A percentile compares a stretch with the other conserved stretches of the same genome.
phyloP scores from a whole-genome alignment of 331 rosid species.

The Malus hybrid region DNA sequence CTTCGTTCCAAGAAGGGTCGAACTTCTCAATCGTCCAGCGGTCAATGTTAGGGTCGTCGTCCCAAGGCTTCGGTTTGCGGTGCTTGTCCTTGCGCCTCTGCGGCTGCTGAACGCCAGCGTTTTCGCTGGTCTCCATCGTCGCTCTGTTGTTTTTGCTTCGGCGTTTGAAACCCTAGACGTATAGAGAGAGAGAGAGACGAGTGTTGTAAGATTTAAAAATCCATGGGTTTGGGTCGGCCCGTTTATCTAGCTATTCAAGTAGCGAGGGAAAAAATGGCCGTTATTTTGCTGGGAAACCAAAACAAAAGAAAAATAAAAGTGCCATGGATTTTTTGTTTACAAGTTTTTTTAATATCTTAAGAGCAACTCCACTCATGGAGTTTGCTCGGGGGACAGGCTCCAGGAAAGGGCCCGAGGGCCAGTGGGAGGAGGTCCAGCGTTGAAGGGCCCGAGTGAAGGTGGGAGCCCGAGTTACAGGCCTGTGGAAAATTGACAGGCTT shows the following conservation, averaged over 20 bases:
- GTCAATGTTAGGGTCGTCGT: constrained; percentile 84
- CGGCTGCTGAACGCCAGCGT: constrained; percentile 8
- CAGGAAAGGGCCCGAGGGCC: too few relatives aligned
- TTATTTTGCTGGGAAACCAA: background rate
- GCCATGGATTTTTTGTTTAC: too few relatives aligned
- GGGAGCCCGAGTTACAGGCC: too few relatives aligned
- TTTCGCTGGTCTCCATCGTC: constrained; percentile 10
- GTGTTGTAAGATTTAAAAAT: background rate
- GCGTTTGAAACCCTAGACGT: background rate
- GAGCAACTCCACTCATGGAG: too few relatives aligned
- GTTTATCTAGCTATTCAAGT: background rate
- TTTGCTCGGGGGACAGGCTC: too few relatives aligned
- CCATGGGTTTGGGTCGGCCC: background rate
- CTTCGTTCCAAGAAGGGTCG: constrained; percentile 84
- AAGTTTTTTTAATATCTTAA: too few relatives aligned
- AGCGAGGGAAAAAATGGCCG: background rate
- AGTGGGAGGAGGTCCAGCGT: too few relatives aligned
- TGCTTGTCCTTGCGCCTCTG: constrained; percentile 73
- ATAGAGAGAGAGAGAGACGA: background rate
- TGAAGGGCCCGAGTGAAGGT: too few relatives aligned
- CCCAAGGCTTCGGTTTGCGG: constrained; percentile 96
- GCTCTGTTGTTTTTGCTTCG: background rate
- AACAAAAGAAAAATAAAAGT: background rate
- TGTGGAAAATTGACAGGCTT: too few relatives aligned
- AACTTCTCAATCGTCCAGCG: constrained; percentile 75